Evolutionary conservation across 2,329 filamentous ascomycete species (phyloP), one percentile per base, ranked within the genome.

Genomic region (Aspergillus costaricaensis): DNA sequence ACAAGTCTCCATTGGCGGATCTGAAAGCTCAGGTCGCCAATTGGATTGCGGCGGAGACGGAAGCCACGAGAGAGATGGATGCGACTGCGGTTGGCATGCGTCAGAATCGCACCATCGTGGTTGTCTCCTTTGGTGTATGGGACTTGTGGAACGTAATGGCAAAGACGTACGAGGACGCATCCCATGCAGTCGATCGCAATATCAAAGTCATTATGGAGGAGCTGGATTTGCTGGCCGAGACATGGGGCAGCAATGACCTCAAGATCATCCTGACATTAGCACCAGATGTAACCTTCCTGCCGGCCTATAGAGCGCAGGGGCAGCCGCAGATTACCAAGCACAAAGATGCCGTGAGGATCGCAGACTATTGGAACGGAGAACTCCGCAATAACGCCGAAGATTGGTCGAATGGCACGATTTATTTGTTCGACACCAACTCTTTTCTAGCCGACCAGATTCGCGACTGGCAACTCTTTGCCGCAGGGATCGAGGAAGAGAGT

Each of bases 261-360:
- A 76, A 72, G 59, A 65, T 78, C 32, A 74, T 79, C 57, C 65
- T 79, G 60, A 76, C 72, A 12, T 66, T 75, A 67, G 68, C 72
- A 8, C 67, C 75, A 19, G 75, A 79, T 68, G 72, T 76, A 60
- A 77, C 76, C 8, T 78, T 78, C 64, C 63, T 79, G 10, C 76
- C 77, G 1, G 76, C 70, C 7, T 78, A 73, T 56, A 63, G 62
- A 9, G 63, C 61, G 10, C 59, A 65, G 8, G 64, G 65, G 14
- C 70, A 69, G n/a, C 58, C 66, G 54, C 65, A 59, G 39, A 49
- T 65, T 49, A 56, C 61, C 10, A 64, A 68, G 47, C 72, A 76
- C 58, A 78, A 77, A 62, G 67, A 72, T 36, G 65, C 70, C 5
- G 66, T 78, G n/a, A 64, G 63, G 48, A 62, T 77, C 3, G 59